Evolutionary conservation across 2,329 filamentous ascomycete species (phyloP), one percentile per base, ranked within the genome.

Genomic region (Sporothrix variecibatus): DNA sequence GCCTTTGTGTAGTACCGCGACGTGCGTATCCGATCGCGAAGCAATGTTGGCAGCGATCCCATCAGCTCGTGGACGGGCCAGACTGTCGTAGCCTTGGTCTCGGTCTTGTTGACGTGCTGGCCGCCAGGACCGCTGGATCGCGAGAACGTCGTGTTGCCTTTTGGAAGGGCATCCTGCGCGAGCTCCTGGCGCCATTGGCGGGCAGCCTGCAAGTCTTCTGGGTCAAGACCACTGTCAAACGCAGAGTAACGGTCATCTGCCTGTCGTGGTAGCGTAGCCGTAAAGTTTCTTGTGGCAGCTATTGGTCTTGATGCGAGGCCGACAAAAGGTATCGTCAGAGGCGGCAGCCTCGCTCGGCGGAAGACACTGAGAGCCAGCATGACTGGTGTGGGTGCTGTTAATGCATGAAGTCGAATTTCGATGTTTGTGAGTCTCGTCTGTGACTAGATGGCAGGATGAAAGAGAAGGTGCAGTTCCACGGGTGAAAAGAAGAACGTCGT

Each of bases 51-150:
- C 8, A 90, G 78, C 8, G 79, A 73, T 4, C 80, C 78, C 7
- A 83, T 77, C 15, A 90, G 81, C 28, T 89, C 86, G 17, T 80
- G 78, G 3, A 89, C 78, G 0, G 85, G 76, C 83, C 88, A 90
- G 15, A 81, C 82, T 0, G 88, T 89, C 64, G 85, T 87, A 28
- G 88, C 88, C 77, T 90, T 90, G 70, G 84, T 87, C 80, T 90
- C 88, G 0, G 88, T 90, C 88, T 90, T 90, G 78, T 90, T 90
- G 43, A 90, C 88, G 78, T 90, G 87, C 77, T 90, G 88, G 1
- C 88, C 88, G 15, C 88, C 88, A 2, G 88, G 88, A 0, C 88
- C 88, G 77, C 87, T 89, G 2, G 88, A 90, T n/a, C 88, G 84
- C 2, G 88, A 85, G 79, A 85, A 90, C 12, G 82, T 85, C 5